phyloP scores from a whole-genome alignment of 768 basidiomycete genomes.

The Termitomyces bulborhizus region DNA sequence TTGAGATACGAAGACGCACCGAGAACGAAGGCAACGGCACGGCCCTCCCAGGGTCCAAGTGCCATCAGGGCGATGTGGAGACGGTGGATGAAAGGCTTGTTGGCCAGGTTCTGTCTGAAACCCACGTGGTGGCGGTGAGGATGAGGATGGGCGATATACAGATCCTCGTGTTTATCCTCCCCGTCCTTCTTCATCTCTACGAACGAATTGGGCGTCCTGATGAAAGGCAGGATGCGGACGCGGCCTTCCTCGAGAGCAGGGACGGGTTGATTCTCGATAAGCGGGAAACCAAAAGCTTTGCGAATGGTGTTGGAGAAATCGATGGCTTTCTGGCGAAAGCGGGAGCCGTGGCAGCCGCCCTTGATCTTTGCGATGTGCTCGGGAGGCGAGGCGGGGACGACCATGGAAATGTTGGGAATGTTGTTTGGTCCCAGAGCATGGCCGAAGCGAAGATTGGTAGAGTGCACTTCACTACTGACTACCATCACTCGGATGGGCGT shows the following conservation, averaged over 20 bases:
- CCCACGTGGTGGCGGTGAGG: slow-evolving; percentile 20
- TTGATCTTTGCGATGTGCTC: slow-evolving; percentile 3
- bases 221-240: slow-evolving; percentile 29
- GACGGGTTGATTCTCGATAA: slow-evolving; percentile 26
- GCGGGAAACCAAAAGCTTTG: slow-evolving; percentile 47
- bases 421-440: slow-evolving; percentile 22
- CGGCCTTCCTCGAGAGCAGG: slow-evolving; percentile 11
- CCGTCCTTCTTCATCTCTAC: slow-evolving; percentile 5
- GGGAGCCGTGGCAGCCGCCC: slow-evolving; percentile 21
- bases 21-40: slow-evolving; percentile 77
- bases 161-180: background rate
- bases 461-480: slow-evolving; percentile 14
- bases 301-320: slow-evolving; percentile 50
- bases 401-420: slow-evolving; percentile 18
- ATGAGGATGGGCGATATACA: slow-evolving; percentile 12
- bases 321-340: slow-evolving; percentile 42
- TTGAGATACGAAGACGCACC: slow-evolving; percentile 29
- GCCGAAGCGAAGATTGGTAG: slow-evolving; percentile 26
- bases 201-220: slow-evolving; percentile 20
- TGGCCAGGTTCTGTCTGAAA: slow-evolving; percentile 21
- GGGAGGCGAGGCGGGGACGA: slow-evolving; percentile 1
- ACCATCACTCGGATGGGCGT: slow-evolving; percentile 43
- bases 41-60: slow-evolving; percentile 79
- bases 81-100: slow-evolving; percentile 47
- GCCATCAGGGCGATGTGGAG: slow-evolving; percentile 60